Percentiles rank a stretch among this genome's conserved stretches.
phyloP scores from a whole-genome alignment of 495 filamentous ascomycete genomes.

The Baudoinia panamericana region DNA sequence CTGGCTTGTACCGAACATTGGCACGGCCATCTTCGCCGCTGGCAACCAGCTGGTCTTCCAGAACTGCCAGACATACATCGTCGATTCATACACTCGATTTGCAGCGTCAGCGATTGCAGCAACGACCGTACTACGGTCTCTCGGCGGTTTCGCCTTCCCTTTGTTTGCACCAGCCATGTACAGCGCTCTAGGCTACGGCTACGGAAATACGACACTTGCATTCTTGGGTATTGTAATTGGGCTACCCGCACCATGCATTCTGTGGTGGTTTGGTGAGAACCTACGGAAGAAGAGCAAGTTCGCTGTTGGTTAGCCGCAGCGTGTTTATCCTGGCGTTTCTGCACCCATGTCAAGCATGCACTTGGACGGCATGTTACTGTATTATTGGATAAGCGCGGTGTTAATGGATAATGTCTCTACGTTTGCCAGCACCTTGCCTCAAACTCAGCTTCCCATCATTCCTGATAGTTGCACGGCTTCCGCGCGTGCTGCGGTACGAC shows the following conservation, averaged over 20 bases:
- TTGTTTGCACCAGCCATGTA: slow-evolving; percentile 42
- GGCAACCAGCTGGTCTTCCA: slow-evolving; percentile 55
- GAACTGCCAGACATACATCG: slow-evolving; percentile 58
- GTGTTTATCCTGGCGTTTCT: not conserved
- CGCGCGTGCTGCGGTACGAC: too few relatives aligned
- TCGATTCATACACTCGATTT: slow-evolving; percentile 65
- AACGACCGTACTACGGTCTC: slow-evolving; percentile 47
- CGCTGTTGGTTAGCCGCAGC: slow-evolving; percentile 42
- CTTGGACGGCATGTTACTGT: too few relatives aligned
- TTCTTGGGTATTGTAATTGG: slow-evolving; percentile 44
- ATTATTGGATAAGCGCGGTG: too few relatives aligned
- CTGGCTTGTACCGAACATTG: slow-evolving; percentile 66
- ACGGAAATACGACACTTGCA: slow-evolving; percentile 50
- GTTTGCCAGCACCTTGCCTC: too few relatives aligned
- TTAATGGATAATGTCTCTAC: too few relatives aligned
- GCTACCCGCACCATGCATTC: slow-evolving; percentile 44
- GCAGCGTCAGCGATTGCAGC: slow-evolving; percentile 63
- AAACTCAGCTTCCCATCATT: too few relatives aligned
- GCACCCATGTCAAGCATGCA: too few relatives aligned
- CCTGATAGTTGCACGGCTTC: too few relatives aligned
- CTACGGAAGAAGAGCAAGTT: slow-evolving; percentile 44
- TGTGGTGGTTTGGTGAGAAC: slow-evolving; percentile 46
- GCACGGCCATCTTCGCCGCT: slow-evolving; percentile 42
- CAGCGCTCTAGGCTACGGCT: slow-evolving; percentile 41
- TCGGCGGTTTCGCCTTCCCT: slow-evolving; percentile 66